Percentiles rank a stretch among this genome's conserved stretches.
Conservation (phyloP, 2,329 filamentous ascomycete species). For the Talaromyces sp. region DNA sequence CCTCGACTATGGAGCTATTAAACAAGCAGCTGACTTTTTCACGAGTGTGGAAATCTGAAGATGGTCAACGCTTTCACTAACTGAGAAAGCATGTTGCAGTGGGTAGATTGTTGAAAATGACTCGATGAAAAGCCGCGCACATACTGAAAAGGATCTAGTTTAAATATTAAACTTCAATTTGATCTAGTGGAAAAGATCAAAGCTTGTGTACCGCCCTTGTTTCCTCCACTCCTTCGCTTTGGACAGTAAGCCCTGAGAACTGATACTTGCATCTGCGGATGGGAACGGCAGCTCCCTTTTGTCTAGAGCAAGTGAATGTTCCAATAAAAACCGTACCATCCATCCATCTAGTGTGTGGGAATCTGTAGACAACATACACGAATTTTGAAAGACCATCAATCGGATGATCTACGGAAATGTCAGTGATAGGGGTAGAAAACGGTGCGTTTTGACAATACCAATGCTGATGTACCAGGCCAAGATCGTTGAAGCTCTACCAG, state of each 20-base stretch:
- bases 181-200: neutral
- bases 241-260: neutral
- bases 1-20: too few relatives aligned
- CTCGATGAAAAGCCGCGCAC: too few relatives aligned
- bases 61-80: too few relatives aligned
- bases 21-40: too few relatives aligned
- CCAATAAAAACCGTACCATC: slow-evolving; percentile 5
- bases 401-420: neutral
- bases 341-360: slow-evolving; percentile 6
- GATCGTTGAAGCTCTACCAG: neutral
- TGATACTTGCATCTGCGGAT: neutral
- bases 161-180: too few relatives aligned
- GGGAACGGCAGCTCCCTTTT: neutral
- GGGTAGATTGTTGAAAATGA: too few relatives aligned
- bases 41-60: too few relatives aligned
- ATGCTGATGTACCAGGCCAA: neutral
- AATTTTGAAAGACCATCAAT: slow-evolving; percentile 1
- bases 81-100: too few relatives aligned
- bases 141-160: too few relatives aligned
- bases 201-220: neutral
- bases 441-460: neutral
- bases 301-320: neutral
- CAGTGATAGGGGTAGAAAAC: neutral
- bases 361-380: neutral
- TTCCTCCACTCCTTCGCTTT: neutral